phyloP scores from a whole-genome alignment of 805 yeast species.

The Cyberlindnera mississippiensis region DNA sequence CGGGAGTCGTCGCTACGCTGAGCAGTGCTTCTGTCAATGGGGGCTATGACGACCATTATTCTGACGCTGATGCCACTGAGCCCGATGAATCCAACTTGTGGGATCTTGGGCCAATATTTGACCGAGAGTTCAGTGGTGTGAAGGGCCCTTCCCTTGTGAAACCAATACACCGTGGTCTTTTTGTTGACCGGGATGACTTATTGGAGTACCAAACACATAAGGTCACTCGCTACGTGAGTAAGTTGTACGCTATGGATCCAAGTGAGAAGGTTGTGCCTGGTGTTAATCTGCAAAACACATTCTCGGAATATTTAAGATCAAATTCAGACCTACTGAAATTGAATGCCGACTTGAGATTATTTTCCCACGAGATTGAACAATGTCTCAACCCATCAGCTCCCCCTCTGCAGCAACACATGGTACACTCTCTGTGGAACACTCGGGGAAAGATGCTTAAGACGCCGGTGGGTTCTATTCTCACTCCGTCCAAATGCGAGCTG shows the following conservation, averaged over 20 bases:
- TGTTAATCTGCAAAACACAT: too few relatives aligned
- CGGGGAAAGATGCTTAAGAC: too few relatives aligned
- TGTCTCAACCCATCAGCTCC: too few relatives aligned
- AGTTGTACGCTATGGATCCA: slow-evolving; percentile 32
- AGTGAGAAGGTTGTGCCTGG: slow-evolving; percentile 1
- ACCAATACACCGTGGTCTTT: slow-evolving; percentile 20
- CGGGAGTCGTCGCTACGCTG: slow-evolving; percentile 37
- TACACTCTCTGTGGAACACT: too few relatives aligned
- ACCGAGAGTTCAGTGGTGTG: neutral
- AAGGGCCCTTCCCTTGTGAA: too few relatives aligned
- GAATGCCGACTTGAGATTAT: too few relatives aligned
- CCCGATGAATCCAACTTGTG: neutral
- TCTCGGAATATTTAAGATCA: too few relatives aligned
- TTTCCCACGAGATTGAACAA: too few relatives aligned
- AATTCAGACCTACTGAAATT: too few relatives aligned
- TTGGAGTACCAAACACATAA: slow-evolving; percentile 50
- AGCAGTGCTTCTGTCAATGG: slow-evolving; percentile 14
- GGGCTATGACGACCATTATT: neutral
- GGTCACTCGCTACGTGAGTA: slow-evolving; percentile 43
- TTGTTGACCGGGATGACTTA: slow-evolving; percentile 42
- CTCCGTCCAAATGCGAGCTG: too few relatives aligned
- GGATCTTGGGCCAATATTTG: slow-evolving; percentile 1
- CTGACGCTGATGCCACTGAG: neutral
- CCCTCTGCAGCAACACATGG: too few relatives aligned
- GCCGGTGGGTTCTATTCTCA: too few relatives aligned